A percentile compares a stretch with the other conserved stretches of the same genome.
Conservation (phyloP, 805 yeast genomes). For the Ogataea corticis region DNA sequence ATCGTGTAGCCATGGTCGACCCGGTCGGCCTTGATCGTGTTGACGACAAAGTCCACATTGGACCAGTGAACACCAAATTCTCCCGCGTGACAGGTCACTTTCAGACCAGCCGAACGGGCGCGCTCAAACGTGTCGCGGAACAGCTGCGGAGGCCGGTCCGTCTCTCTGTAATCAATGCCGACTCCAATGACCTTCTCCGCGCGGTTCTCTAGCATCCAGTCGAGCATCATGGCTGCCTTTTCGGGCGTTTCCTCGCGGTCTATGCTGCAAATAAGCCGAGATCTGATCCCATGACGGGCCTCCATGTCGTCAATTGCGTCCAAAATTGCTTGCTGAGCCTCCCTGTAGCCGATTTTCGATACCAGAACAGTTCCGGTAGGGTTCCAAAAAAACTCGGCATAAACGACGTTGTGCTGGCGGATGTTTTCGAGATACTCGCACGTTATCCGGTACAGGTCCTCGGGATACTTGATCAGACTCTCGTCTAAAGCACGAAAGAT, state of each 20-base stretch:
- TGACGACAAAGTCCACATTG: conserved; percentile 29
- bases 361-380: conserved; percentile 34
- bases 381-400: conserved; percentile 35
- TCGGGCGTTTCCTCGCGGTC: conserved; percentile 32
- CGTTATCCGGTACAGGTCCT: conserved; percentile 30
- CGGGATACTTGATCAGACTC: conserved; percentile 23
- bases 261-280: conserved; percentile 31
- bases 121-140: conserved; percentile 28
- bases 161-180: conserved; percentile 36
- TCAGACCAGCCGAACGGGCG: conserved; percentile 27
- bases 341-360: conserved; percentile 28
- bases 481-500: conserved; percentile 32
- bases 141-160: conserved; percentile 30
- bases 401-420: conserved; percentile 25
- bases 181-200: conserved; percentile 29
- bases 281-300: conserved; percentile 20
- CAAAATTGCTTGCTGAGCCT: conserved; percentile 30
- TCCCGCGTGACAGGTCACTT: conserved; percentile 35
- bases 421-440: conserved; percentile 29
- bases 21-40: conserved; percentile 27
- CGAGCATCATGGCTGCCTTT: conserved; percentile 29
- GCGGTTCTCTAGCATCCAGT: conserved; percentile 30
- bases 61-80: conserved; percentile 34
- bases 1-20: conserved; percentile 36
- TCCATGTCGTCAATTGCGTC: conserved; percentile 29